Evolutionary conservation across 1,139 yeast species (phyloP).

Genomic region (Yamadazyma jaroonii): DNA sequence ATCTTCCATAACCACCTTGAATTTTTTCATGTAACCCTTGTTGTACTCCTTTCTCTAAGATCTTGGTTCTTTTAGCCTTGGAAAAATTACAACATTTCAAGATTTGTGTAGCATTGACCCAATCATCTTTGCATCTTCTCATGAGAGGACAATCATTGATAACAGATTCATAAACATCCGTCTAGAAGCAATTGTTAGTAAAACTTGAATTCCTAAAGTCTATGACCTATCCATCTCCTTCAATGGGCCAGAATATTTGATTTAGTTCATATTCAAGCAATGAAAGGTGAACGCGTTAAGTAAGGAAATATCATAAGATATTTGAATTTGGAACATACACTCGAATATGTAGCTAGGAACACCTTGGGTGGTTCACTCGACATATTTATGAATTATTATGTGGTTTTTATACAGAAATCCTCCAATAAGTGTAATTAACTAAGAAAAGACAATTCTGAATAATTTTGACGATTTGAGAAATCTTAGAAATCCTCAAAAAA

Average conservation of each 20-base stretch:
- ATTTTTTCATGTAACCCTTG: conserved; percentile 86
- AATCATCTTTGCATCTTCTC: conserved; percentile 87
- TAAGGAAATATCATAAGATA: not conserved
- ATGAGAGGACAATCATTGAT: conserved; percentile 84
- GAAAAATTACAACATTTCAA: conserved; percentile 93
- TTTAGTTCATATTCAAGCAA: no score
- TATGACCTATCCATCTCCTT: no score
- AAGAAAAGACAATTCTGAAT: not conserved
- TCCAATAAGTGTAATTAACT: not conserved
- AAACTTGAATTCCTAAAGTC: not conserved
- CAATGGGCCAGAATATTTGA: not conserved
- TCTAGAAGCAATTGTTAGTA: conserved; percentile 22
- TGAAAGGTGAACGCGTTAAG: conserved; percentile 6
- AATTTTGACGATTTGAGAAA: conserved; percentile 13
- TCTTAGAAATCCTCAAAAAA: not conserved
- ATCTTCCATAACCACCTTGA: conserved; percentile 96
- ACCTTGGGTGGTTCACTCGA: conserved; percentile 21
- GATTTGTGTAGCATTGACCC: conserved; percentile 99
- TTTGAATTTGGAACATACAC: conserved; percentile 17
- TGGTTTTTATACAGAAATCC: not conserved
- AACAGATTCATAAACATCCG: conserved; percentile 81
- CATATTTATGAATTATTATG: conserved; percentile 6
- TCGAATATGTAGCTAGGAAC: conserved; percentile 27
- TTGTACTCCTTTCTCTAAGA: conserved; percentile 87
- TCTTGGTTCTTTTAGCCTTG: conserved; percentile 89